phyloP scores from a whole-genome alignment of 2,329 filamentous ascomycete species.

The Penicillium decumbens region DNA sequence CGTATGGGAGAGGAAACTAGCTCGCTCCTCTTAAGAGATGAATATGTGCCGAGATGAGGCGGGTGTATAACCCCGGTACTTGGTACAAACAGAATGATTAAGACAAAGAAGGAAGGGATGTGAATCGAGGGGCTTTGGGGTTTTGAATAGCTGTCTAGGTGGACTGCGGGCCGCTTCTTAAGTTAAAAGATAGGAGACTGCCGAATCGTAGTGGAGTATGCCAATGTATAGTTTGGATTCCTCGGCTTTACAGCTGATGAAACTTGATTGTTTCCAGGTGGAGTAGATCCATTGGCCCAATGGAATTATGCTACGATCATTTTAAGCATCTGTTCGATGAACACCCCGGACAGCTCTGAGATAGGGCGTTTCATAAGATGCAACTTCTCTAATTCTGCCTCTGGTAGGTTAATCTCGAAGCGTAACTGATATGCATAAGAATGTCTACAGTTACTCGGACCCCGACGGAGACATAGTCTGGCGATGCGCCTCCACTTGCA shows the following conservation, averaged over 20 bases:
- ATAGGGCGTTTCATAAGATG: slow-evolving; percentile 5
- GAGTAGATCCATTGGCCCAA: slow-evolving; percentile 12
- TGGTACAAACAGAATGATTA: slow-evolving; percentile 1
- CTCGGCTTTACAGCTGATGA: slow-evolving; percentile 7
- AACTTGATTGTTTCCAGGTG: neutral
- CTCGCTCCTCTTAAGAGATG: slow-evolving; percentile 1
- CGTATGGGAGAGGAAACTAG: neutral
- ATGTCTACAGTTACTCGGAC: neutral
- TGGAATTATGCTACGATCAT: neutral
- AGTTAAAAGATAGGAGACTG: slow-evolving; percentile 9
- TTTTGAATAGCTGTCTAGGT: slow-evolving; percentile 9
- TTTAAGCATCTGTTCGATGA: neutral
- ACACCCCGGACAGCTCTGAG: neutral
- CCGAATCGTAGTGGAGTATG: slow-evolving; percentile 8
- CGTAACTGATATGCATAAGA: neutral
- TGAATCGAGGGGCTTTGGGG: slow-evolving; percentile 9
- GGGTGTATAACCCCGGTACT: neutral
- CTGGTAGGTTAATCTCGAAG: neutral
- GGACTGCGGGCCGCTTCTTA: slow-evolving; percentile 2
- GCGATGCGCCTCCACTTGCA: neutral
- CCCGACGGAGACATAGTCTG: neutral
- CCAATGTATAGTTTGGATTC: slow-evolving; percentile 4
- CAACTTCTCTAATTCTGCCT: neutral
- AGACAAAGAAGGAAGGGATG: slow-evolving; percentile 7
- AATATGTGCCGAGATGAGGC: slow-evolving; percentile 9